A percentile compares a stretch with the other conserved stretches of the same genome.
Evolutionary conservation across 2,329 filamentous ascomycete species (phyloP).

Genomic region (Sphaerostilbella broomeana): DNA sequence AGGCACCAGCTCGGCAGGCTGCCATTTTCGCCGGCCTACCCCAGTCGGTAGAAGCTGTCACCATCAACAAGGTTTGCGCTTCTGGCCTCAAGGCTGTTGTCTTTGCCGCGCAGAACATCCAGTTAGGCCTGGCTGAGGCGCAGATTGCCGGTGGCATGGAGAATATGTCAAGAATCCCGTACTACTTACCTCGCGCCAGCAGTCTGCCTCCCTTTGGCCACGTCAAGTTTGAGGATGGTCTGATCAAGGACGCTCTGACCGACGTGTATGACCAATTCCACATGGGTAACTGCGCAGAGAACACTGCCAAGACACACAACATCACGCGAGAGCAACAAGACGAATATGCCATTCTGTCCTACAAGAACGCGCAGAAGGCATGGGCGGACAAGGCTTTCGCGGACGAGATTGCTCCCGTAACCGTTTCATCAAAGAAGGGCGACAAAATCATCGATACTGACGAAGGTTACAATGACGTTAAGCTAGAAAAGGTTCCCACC

Average conservation of each 20-base stretch:
- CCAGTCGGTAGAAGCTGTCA: slow-evolving; percentile 75
- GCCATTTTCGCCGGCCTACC: slow-evolving; percentile 81
- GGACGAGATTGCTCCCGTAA: slow-evolving; percentile 86
- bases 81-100: slow-evolving; percentile 89
- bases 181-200: slow-evolving; percentile 79
- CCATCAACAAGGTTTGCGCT: slow-evolving; percentile 97
- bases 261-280: slow-evolving; percentile 96
- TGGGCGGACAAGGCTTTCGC: slow-evolving; percentile 79
- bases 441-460: slow-evolving; percentile 73
- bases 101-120: slow-evolving; percentile 88
- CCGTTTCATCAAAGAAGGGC: slow-evolving; percentile 76
- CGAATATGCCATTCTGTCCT: slow-evolving; percentile 80
- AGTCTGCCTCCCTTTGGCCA: slow-evolving; percentile 81
- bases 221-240: slow-evolving; percentile 78
- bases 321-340: slow-evolving; percentile 85
- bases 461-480: slow-evolving; percentile 83
- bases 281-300: slow-evolving; percentile 97
- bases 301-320: slow-evolving; percentile 79
- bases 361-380: slow-evolving; percentile 81
- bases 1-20: slow-evolving; percentile 88
- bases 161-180: slow-evolving; percentile 91
- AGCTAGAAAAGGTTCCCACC: slow-evolving; percentile 75
- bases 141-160: slow-evolving; percentile 96
- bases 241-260: slow-evolving; percentile 91
- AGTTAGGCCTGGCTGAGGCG: slow-evolving; percentile 80